Conservation (phyloP, 192 early-diverging fungal species). For the Gonapodya sp. region DNA sequence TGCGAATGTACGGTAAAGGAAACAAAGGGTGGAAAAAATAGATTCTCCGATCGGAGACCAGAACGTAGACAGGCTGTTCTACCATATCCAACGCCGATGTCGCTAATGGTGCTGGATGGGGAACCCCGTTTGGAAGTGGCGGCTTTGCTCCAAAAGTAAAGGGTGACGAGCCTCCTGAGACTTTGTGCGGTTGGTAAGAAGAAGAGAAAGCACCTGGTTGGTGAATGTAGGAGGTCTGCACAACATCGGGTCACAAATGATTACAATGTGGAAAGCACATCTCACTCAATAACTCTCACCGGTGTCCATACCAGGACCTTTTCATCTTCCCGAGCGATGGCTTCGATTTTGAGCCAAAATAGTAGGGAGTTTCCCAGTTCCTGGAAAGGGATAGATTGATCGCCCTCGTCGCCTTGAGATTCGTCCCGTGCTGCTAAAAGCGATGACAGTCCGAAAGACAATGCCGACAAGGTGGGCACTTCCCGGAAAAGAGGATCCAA, state of each 20-base stretch:
- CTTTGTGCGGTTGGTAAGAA: background rate
- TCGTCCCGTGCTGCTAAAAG: background rate
- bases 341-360: background rate
- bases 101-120: background rate
- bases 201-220: background rate
- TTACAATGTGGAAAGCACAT: background rate
- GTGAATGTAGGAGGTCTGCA: background rate
- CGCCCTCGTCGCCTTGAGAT: background rate
- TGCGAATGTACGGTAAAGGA: background rate
- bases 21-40: background rate
- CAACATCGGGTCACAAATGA: background rate
- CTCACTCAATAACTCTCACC: background rate
- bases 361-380: background rate
- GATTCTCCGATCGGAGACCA: background rate
- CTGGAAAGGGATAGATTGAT: background rate
- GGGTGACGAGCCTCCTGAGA: background rate
- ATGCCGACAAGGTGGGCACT: background rate
- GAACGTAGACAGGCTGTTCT: background rate
- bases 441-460: background rate
- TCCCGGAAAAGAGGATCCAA: background rate
- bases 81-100: background rate
- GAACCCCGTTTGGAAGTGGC: background rate
- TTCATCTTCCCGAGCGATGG: background rate
- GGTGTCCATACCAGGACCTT: background rate
- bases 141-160: background rate